Percentiles rank a stretch among this genome's conserved stretches.
phyloP scores from a whole-genome alignment of 108 stramenopile genomes.

The Discostella pseudostelligera region DNA sequence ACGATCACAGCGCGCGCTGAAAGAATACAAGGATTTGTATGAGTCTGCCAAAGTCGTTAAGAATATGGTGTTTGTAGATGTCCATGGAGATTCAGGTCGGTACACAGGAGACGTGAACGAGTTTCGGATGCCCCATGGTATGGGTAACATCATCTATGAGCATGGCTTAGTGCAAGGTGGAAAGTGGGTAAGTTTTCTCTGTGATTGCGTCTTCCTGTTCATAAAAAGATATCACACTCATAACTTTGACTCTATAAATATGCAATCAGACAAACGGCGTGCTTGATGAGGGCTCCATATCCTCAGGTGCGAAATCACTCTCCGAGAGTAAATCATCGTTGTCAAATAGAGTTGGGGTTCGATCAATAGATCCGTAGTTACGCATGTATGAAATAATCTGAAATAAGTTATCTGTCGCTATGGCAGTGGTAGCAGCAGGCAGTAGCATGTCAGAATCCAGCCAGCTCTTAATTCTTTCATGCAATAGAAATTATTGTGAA shows the following conservation, averaged over 20 bases:
- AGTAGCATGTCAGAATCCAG: too few relatives aligned
- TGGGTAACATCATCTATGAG: conserved; percentile 34
- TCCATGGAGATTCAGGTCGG: conserved; percentile 31
- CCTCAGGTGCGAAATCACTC: too few relatives aligned
- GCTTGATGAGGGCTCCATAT: conserved; percentile 15
- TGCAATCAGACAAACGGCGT: conserved; percentile 28
- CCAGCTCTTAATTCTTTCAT: too few relatives aligned
- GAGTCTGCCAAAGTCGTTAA: conserved; percentile 27
- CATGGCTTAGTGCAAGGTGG: conserved; percentile 38
- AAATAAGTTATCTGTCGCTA: too few relatives aligned
- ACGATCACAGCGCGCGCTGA: conserved; percentile 7
- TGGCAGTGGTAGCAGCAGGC: too few relatives aligned
- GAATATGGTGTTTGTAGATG: conserved; percentile 40
- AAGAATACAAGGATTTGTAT: conserved; percentile 33
- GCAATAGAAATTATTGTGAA: too few relatives aligned
- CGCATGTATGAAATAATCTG: too few relatives aligned
- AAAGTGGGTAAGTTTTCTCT: conserved; percentile 27
- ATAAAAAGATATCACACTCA: neutral
- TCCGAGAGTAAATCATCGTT: too few relatives aligned
- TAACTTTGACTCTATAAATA: too few relatives aligned
- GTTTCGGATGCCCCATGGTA: conserved; percentile 33
- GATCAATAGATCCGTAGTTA: too few relatives aligned
- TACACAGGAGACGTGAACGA: conserved; percentile 49
- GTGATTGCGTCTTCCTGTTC: neutral
- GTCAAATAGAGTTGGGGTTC: too few relatives aligned